phyloP scores from a whole-genome alignment of 305 asterid species.

The Plantago rigida region DNA sequence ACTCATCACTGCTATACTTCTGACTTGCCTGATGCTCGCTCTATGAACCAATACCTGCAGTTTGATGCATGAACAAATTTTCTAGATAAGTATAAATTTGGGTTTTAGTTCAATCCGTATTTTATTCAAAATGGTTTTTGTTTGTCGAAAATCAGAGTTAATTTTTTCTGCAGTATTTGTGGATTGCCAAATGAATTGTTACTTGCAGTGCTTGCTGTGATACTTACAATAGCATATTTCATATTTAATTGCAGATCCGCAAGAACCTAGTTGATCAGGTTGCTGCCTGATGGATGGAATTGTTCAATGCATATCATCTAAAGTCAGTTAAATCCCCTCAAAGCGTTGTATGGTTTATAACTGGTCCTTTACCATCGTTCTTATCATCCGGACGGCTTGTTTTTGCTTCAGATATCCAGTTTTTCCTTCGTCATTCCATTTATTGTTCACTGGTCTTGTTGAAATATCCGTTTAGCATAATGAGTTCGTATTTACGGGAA shows the following conservation, averaged over 20 bases:
- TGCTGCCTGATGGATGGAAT: slow-evolving; percentile 37
- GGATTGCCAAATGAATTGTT: too few relatives aligned
- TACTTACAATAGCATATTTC: slow-evolving; percentile 12
- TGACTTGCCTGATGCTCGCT: neutral
- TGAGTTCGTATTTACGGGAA: neutral
- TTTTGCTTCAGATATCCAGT: slow-evolving; percentile 6
- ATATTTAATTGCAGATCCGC: slow-evolving; percentile 53
- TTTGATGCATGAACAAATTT: neutral
- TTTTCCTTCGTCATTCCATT: neutral
- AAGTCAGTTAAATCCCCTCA: slow-evolving; percentile 16
- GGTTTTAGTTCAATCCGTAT: neutral
- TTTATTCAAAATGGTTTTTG: neutral
- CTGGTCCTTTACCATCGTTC: slow-evolving; percentile 19
- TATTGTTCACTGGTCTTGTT: neutral
- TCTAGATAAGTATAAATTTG: too few relatives aligned
- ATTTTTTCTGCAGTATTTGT: too few relatives aligned
- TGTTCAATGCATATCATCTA: slow-evolving; percentile 15
- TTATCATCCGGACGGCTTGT: slow-evolving; percentile 21
- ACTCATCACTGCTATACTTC: neutral
- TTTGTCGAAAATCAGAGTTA: neutral
- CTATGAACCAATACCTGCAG: neutral
- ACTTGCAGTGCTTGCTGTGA: neutral
- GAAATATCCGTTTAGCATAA: neutral
- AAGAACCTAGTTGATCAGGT: slow-evolving; percentile 48
- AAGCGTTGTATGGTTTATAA: slow-evolving; percentile 15